Evolutionary conservation across 495 filamentous ascomycete species (phyloP).

Genomic region (Chaetomium cochliodes): DNA sequence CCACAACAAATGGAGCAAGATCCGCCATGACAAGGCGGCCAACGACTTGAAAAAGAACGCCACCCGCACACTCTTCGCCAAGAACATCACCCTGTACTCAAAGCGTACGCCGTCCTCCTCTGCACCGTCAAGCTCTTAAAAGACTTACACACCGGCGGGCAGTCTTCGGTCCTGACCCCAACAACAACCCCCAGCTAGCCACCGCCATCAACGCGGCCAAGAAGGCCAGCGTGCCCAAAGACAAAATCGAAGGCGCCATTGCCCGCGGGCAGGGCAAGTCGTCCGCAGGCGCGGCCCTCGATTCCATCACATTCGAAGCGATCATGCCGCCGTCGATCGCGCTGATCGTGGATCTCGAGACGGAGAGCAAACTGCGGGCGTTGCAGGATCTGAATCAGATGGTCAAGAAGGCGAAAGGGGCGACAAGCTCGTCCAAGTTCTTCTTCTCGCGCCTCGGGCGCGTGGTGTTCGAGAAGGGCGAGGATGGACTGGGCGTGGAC

Average conservation of each 20-base stretch:
- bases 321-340: constrained; percentile 77
- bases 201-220: constrained; percentile 74
- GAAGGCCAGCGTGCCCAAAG: constrained; percentile 81
- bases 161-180: constrained; percentile 66
- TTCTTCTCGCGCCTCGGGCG: constrained; percentile 78
- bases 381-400: constrained; percentile 66
- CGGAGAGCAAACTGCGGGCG: constrained; percentile 72
- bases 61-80: constrained; percentile 45
- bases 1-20: constrained; percentile 92
- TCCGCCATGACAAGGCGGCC: constrained; percentile 88
- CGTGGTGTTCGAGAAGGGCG: constrained; percentile 64
- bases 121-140: constrained; percentile 1
- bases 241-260: constrained; percentile 77
- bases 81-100: constrained; percentile 53
- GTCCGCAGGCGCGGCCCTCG: constrained; percentile 65
- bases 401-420: constrained; percentile 68
- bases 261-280: constrained; percentile 83
- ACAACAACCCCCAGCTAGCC: constrained; percentile 70
- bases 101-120: constrained; percentile 44
- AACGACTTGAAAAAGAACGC: constrained; percentile 62
- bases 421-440: constrained; percentile 69
- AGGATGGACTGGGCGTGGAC: constrained; percentile 57
- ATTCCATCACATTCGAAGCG: constrained; percentile 74
- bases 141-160: constrained; percentile 28
- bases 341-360: constrained; percentile 71